These are phyloP conservation scores for Shiraia bambusicola DNA, from an alignment of 2,329 filamentous ascomycete species.

Conservation along the genomic window DNA sequence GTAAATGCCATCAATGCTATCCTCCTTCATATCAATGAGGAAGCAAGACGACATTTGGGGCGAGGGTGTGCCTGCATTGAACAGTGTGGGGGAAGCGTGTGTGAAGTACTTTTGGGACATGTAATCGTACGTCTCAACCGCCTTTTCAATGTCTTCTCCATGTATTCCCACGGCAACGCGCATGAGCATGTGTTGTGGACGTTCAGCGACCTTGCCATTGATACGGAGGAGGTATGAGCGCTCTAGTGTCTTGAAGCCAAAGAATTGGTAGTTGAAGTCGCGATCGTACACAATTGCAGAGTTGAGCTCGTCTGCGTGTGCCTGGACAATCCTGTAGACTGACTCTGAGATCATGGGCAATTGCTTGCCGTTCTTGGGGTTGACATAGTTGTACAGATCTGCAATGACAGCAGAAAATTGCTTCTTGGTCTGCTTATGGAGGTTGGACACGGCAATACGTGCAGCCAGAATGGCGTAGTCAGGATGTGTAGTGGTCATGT, in stretches of 20 bases:
- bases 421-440: conserved; percentile 99
- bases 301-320: conserved; percentile 94
- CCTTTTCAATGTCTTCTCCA: conserved; percentile 90
- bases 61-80: conserved; percentile 95
- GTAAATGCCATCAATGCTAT: conserved; percentile 99
- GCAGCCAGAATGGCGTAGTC: conserved; percentile 98
- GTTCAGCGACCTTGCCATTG: conserved; percentile 92
- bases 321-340: conserved; percentile 91
- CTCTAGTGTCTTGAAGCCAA: conserved; percentile 98
- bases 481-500: conserved; percentile 99
- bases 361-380: conserved; percentile 79
- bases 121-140: conserved; percentile 96
- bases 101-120: conserved; percentile 99
- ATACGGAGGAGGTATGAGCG: conserved; percentile 96
- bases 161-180: conserved; percentile 97
- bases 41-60: conserved; percentile 97
- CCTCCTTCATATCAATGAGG: conserved; percentile 98
- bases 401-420: conserved; percentile 95
- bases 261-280: conserved; percentile 99
- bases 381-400: conserved; percentile 93
- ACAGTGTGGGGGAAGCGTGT: conserved; percentile 94
- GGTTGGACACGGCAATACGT: conserved; percentile 97
- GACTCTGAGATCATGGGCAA: conserved; percentile 95
- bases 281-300: conserved; percentile 98
- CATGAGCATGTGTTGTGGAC: conserved; percentile 99